Percentiles rank a stretch among this genome's conserved stretches.
phyloP scores from a whole-genome alignment of 176 grass and related monocot genomes.

The Puya raimondii region DNA sequence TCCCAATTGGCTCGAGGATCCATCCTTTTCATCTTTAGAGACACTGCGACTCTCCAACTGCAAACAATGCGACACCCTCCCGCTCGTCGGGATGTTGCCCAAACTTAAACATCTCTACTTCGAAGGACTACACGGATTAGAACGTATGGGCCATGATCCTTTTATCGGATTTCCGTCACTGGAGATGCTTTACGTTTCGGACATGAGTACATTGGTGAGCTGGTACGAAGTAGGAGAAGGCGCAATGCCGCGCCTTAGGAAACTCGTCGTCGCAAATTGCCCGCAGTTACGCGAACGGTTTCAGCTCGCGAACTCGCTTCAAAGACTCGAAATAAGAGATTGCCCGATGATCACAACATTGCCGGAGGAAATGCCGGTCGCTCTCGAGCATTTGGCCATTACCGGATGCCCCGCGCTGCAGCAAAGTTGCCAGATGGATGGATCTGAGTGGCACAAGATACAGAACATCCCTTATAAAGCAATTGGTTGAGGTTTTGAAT shows the following conservation, averaged over 20 bases:
- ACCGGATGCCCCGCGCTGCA: neutral
- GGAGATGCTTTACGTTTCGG: slow-evolving; percentile 5
- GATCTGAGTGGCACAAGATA: neutral
- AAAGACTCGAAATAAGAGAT: neutral
- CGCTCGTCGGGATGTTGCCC: slow-evolving; percentile 9
- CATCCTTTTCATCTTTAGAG: slow-evolving; percentile 20
- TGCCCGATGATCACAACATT: slow-evolving; percentile 2
- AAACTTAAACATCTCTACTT: slow-evolving; percentile 20
- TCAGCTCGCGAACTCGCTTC: neutral
- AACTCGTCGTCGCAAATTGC: slow-evolving; percentile 15
- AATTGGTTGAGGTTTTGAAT: neutral
- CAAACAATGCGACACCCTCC: slow-evolving; percentile 8
- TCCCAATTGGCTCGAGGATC: slow-evolving; percentile 20
- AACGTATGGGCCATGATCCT: neutral
- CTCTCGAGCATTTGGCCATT: neutral
- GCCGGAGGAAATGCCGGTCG: neutral
- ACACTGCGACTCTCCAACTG: slow-evolving; percentile 21
- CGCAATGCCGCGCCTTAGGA: neutral
- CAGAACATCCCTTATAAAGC: neutral
- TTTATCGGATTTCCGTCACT: slow-evolving; percentile 16
- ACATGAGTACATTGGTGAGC: slow-evolving; percentile 18
- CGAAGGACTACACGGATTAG: slow-evolving; percentile 13
- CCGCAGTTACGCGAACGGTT: slow-evolving; percentile 8
- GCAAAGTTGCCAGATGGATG: neutral
- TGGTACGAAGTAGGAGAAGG: slow-evolving; percentile 1